Percentiles rank a stretch among this genome's conserved stretches.
Evolutionary conservation across 2,329 filamentous ascomycete genomes (phyloP).

Genomic region (Aureobasidium uvarum): DNA sequence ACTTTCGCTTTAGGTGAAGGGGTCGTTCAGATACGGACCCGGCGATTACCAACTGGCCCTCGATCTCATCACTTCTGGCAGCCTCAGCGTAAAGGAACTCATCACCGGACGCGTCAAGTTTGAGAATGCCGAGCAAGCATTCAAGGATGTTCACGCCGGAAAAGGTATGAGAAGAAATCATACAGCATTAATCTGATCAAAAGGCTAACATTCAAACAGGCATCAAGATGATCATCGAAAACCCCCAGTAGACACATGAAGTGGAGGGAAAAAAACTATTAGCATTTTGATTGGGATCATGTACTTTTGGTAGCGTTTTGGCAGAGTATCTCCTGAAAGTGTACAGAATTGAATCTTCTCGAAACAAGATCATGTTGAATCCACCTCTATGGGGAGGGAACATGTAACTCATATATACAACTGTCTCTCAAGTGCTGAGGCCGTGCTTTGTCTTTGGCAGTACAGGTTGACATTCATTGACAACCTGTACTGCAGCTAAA

Average conservation of each 20-base stretch:
- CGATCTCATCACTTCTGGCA: conserved; percentile 67
- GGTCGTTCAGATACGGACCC: conserved; percentile 53
- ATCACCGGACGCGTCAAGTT: conserved; percentile 75
- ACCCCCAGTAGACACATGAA: conserved; percentile 30
- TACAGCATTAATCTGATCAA: too few relatives aligned
- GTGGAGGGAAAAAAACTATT: neutral
- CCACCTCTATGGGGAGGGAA: neutral
- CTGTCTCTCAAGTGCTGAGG: too few relatives aligned
- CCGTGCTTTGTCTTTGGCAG: too few relatives aligned
- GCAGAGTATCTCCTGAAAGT: neutral
- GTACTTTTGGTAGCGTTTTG: conserved; percentile 25
- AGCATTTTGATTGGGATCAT: conserved; percentile 12
- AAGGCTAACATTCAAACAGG: too few relatives aligned
- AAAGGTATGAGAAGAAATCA: conserved; percentile 53
- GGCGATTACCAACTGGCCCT: conserved; percentile 81
- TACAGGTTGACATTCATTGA: too few relatives aligned
- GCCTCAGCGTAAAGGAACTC: conserved; percentile 70
- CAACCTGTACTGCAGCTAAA: too few relatives aligned
- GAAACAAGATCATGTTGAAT: neutral
- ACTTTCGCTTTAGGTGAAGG: conserved; percentile 55
- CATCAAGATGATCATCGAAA: conserved; percentile 57
- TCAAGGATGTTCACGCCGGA: conserved; percentile 77
- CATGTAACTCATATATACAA: neutral
- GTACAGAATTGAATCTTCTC: conserved; percentile 12
- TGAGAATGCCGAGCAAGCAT: conserved; percentile 76